A percentile compares a stretch with the other conserved stretches of the same genome.
These are phyloP conservation scores for Rhexocercosporidium sp. DNA, from an alignment of 2,329 filamentous ascomycete genomes.

Conservation along the genomic window DNA sequence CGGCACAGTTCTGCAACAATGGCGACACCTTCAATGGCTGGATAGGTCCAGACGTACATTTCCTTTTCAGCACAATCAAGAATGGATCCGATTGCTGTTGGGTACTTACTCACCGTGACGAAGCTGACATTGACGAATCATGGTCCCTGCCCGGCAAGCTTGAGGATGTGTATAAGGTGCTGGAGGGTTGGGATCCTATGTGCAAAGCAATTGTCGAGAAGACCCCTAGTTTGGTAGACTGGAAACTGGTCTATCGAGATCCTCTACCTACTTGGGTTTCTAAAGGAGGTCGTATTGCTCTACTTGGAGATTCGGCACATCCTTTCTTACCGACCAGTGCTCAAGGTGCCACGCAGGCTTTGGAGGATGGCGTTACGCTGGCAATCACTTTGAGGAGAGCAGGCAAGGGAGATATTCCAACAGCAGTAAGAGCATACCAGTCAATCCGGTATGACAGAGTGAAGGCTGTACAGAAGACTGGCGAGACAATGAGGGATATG, in stretches of 20 bases:
- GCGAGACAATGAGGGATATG: slow-evolving; percentile 34
- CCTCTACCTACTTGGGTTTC: slow-evolving; percentile 41
- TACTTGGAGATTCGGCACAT: slow-evolving; percentile 71
- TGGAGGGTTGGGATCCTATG: slow-evolving; percentile 36
- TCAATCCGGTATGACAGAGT: slow-evolving; percentile 34
- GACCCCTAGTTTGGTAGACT: slow-evolving; percentile 39
- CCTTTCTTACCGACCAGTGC: slow-evolving; percentile 73
- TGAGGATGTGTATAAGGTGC: slow-evolving; percentile 33
- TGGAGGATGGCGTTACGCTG: slow-evolving; percentile 47
- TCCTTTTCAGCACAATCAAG: slow-evolving; percentile 58
- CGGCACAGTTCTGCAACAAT: slow-evolving; percentile 28
- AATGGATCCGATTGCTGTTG: slow-evolving; percentile 57
- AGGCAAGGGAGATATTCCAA: slow-evolving; percentile 28
- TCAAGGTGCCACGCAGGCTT: slow-evolving; percentile 60
- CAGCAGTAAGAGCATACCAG: slow-evolving; percentile 29
- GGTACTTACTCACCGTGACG: slow-evolving; percentile 56
- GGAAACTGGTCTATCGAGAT: slow-evolving; percentile 41
- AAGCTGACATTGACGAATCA: slow-evolving; percentile 52
- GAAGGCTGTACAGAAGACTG: slow-evolving; percentile 33
- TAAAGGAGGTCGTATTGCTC: slow-evolving; percentile 37
- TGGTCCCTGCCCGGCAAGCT: slow-evolving; percentile 43
- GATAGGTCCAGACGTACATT: slow-evolving; percentile 52
- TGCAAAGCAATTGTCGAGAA: slow-evolving; percentile 31
- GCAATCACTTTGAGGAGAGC: slow-evolving; percentile 41
- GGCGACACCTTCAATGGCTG: slow-evolving; percentile 34